Evolutionary conservation across 495 filamentous ascomycete genomes (phyloP).

Genomic region (Penicillium canariense): DNA sequence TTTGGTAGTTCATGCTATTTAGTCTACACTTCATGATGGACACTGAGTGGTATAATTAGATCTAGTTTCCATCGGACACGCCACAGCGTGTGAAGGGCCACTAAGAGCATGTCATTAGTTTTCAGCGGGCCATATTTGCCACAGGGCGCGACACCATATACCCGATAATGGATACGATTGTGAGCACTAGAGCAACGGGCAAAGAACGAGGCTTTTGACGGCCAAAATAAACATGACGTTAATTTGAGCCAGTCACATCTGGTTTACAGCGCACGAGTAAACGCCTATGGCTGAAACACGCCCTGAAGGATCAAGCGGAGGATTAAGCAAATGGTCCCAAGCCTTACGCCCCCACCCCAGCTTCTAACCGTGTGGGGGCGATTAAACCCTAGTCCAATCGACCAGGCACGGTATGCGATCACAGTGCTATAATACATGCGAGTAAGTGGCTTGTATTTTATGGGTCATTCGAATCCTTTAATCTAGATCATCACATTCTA

Average conservation of each 20-base stretch:
- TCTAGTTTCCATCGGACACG: too few species aligned
- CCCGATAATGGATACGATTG: neutral
- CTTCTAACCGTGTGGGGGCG: neutral
- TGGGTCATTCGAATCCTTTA: neutral
- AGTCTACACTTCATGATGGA: too few species aligned
- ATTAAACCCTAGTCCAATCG: neutral
- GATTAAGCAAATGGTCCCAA: neutral
- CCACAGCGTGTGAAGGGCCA: too few species aligned
- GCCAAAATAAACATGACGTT: neutral
- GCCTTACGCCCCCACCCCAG: neutral
- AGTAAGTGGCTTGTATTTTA: neutral
- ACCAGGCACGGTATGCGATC: neutral
- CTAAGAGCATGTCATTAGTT: too few species aligned
- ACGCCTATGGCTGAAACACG: neutral
- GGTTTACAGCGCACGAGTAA: neutral
- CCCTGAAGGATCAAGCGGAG: neutral
- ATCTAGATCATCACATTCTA: neutral
- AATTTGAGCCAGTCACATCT: neutral
- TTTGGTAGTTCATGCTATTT: too few species aligned
- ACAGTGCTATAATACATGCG: neutral
- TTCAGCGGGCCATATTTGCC: neutral
- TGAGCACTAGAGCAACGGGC: neutral
- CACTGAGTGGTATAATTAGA: too few species aligned
- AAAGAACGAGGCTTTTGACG: too few species aligned
- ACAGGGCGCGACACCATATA: neutral